A percentile compares a stretch with the other conserved stretches of the same genome.
Conservation (phyloP, 192 early-diverging fungal species). For the Coemansia sp. region DNA sequence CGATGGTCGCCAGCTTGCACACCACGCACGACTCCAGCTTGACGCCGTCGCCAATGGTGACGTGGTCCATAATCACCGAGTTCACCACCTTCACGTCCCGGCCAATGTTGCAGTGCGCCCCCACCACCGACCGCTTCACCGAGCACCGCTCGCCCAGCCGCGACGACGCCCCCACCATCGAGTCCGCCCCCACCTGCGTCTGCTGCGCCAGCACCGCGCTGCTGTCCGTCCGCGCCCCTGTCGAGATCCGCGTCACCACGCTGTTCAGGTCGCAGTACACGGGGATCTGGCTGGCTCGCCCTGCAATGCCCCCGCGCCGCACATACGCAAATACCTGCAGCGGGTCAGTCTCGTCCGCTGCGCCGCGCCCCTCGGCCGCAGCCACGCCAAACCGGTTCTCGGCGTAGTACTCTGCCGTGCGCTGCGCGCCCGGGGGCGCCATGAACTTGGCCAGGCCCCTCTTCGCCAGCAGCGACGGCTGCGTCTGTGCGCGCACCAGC, state of each 20-base stretch:
- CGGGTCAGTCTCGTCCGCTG: conserved; percentile 48
- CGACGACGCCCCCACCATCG: conserved; percentile 82
- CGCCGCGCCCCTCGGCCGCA: conserved; percentile 14
- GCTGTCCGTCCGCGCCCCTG: conserved; percentile 56
- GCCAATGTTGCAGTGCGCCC: conserved; percentile 91
- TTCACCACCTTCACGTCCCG: conserved; percentile 93
- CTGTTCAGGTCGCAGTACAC: conserved; percentile 88
- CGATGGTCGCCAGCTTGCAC: conserved; percentile 73
- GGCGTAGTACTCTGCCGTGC: conserved; percentile 37
- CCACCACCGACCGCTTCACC: conserved; percentile 90
- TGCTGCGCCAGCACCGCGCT: conserved; percentile 62
- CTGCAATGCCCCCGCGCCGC: conserved; percentile 65
- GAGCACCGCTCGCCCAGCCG: conserved; percentile 88
- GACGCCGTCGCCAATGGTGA: conserved; percentile 88
- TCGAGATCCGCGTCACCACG: conserved; percentile 50
- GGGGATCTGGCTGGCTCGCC: conserved; percentile 75
- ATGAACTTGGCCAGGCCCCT: conserved; percentile 24
- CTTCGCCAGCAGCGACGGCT: conserved; percentile 53
- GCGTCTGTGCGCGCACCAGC: conserved; percentile 80
- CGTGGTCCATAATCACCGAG: conserved; percentile 95
- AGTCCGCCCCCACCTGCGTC: conserved; percentile 83
- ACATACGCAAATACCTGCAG: conserved; percentile 52
- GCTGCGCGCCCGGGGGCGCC: conserved; percentile 27
- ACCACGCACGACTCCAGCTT: conserved; percentile 85
- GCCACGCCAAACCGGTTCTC: conserved; percentile 21